Conservation (phyloP, 2,329 filamentous ascomycete genomes). For the Phyllachora maydis region DNA sequence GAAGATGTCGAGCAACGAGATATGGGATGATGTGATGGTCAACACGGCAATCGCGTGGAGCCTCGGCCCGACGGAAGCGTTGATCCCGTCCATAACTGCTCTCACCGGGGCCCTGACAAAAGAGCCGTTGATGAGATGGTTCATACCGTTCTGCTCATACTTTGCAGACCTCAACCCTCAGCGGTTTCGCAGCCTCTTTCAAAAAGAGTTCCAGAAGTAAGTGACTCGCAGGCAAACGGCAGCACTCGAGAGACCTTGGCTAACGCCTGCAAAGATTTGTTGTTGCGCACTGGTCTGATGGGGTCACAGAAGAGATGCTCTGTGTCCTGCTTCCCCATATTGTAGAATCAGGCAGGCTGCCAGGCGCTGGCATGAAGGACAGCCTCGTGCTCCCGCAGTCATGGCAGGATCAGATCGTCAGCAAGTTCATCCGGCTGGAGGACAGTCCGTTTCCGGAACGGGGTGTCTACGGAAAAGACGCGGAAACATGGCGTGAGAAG, state of each 20-base stretch:
- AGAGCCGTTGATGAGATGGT: slow-evolving; percentile 47
- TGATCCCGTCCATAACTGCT: slow-evolving; percentile 48
- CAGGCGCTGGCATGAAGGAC: slow-evolving; percentile 27
- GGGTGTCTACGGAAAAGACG: slow-evolving; percentile 39
- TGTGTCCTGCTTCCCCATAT: slow-evolving; percentile 49
- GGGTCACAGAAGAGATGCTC: slow-evolving; percentile 42
- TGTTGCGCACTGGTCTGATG: slow-evolving; percentile 48
- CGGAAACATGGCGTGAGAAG: slow-evolving; percentile 37
- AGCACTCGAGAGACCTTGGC: background rate
- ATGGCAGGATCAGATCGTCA: slow-evolving; percentile 55
- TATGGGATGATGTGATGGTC: slow-evolving; percentile 39
- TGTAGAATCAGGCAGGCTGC: slow-evolving; percentile 32
- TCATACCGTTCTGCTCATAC: slow-evolving; percentile 69
- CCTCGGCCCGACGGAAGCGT: slow-evolving; percentile 55
- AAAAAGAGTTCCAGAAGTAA: slow-evolving; percentile 64
- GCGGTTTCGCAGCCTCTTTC: slow-evolving; percentile 59
- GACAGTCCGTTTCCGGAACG: slow-evolving; percentile 43
- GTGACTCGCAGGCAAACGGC: slow-evolving; percentile 2
- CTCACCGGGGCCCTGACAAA: slow-evolving; percentile 45
- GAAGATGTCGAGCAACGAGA: slow-evolving; percentile 14
- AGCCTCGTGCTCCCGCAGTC: slow-evolving; percentile 36
- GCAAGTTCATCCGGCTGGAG: slow-evolving; percentile 45
- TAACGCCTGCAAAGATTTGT: slow-evolving; percentile 39
- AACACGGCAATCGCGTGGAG: slow-evolving; percentile 49
- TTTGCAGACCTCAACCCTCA: slow-evolving; percentile 53